Percentiles rank a stretch among this genome's conserved stretches.
phyloP scores from a whole-genome alignment of 768 basidiomycete genomes.

The Bullera alba region DNA sequence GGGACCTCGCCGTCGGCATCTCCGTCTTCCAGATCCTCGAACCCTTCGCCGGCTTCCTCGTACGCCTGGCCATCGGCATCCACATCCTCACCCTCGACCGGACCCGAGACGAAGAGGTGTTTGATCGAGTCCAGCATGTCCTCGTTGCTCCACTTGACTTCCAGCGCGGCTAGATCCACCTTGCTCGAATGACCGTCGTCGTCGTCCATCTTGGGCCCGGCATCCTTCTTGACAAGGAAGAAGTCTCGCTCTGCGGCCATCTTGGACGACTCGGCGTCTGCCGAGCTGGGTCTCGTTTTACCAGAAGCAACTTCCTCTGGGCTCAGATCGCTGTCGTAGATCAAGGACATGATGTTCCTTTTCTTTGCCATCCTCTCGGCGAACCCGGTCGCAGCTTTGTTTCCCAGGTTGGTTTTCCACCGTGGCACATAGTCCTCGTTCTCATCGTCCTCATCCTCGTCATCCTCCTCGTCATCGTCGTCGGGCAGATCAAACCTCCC shows the following conservation, averaged over 20 bases:
- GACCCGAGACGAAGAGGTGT: slow-evolving; percentile 81
- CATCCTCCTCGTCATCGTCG: slow-evolving; percentile 45
- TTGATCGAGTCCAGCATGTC: slow-evolving; percentile 78
- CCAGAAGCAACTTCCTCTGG: slow-evolving; percentile 62
- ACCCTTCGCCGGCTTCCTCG: slow-evolving; percentile 46
- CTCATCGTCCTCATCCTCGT: slow-evolving; percentile 48
- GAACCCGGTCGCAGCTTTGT: slow-evolving; percentile 51
- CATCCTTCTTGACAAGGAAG: slow-evolving; percentile 52
- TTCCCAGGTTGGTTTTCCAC: slow-evolving; percentile 68
- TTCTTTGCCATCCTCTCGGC: slow-evolving; percentile 50
- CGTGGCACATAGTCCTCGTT: slow-evolving; percentile 54
- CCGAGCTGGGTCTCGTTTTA: slow-evolving; percentile 38
- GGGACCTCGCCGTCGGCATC: slow-evolving; percentile 48
- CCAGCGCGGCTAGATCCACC: slow-evolving; percentile 49
- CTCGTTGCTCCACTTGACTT: slow-evolving; percentile 77
- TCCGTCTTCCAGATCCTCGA: slow-evolving; percentile 47
- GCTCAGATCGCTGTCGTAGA: slow-evolving; percentile 65
- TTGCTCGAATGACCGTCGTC: slow-evolving; percentile 64
- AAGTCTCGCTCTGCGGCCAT: slow-evolving; percentile 54
- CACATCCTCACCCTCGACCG: slow-evolving; percentile 23
- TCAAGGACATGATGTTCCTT: slow-evolving; percentile 75
- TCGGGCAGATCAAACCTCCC: slow-evolving; percentile 52
- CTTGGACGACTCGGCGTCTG: slow-evolving; percentile 30
- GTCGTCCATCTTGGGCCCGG: slow-evolving; percentile 28
- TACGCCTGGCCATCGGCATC: slow-evolving; percentile 41